phyloP scores from a whole-genome alignment of 352 stramenopile genomes.

The Peronospora belbahrii region DNA sequence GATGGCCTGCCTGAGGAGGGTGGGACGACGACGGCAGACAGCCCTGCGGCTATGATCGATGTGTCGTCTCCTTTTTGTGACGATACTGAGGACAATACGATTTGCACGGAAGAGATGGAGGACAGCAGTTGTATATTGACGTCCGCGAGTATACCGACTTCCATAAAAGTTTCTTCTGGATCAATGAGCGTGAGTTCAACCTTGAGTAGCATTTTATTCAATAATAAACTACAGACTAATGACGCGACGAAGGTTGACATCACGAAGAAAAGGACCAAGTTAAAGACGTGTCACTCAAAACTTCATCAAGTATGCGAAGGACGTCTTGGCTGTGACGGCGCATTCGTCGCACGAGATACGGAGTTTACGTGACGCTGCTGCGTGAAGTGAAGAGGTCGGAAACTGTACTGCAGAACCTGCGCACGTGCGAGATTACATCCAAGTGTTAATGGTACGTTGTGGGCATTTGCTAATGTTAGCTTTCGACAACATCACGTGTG shows the following conservation, averaged over 20 bases:
- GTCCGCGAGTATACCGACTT: neutral
- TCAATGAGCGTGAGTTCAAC: neutral
- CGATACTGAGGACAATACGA: too few relatives aligned
- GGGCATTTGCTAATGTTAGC: constrained; percentile 10
- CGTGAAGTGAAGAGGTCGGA: constrained; percentile 13
- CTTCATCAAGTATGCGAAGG: neutral
- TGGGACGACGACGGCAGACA: too few relatives aligned
- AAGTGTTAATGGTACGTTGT: constrained; percentile 2
- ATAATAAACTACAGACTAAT: neutral
- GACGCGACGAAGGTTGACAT: neutral
- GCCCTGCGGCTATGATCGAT: too few relatives aligned
- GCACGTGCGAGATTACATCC: constrained; percentile 1
- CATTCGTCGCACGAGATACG: neutral
- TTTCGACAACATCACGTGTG: constrained; percentile 18
- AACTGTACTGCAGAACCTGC: neutral
- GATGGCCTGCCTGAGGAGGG: too few relatives aligned
- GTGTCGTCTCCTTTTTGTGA: too few relatives aligned
- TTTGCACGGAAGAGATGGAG: too few relatives aligned
- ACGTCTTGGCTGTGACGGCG: neutral
- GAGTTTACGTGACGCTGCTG: constrained; percentile 7
- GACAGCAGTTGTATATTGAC: neutral
- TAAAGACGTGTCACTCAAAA: constrained; percentile 1
- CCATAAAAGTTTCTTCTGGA: neutral
- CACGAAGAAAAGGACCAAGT: neutral
- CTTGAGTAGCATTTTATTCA: neutral